Conservation (phyloP, 352 stramenopile species). For the Phytophthora nicotianae region DNA sequence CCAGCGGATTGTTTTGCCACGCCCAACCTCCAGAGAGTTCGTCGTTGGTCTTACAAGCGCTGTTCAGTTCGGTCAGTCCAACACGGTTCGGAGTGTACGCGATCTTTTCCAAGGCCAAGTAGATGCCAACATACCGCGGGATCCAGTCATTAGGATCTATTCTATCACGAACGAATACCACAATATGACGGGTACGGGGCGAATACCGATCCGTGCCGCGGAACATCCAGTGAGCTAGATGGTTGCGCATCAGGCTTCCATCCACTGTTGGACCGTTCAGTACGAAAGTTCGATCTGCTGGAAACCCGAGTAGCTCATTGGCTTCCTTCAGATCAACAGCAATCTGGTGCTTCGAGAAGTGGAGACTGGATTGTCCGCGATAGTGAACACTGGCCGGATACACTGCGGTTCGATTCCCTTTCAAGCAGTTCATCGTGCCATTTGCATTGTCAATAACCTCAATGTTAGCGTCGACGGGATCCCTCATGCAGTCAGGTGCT, state of each 20-base stretch:
- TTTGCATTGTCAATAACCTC: constrained; percentile 59
- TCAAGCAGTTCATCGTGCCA: constrained; percentile 52
- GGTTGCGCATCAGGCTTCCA: constrained; percentile 66
- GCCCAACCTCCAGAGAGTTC: constrained; percentile 66
- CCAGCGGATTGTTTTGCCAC: constrained; percentile 67
- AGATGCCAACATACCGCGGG: constrained; percentile 62
- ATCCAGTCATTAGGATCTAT: constrained; percentile 33
- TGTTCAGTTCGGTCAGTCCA: constrained; percentile 39
- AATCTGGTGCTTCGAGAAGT: constrained; percentile 66
- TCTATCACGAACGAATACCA: constrained; percentile 55
- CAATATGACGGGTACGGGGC: constrained; percentile 55
- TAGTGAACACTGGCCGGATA: constrained; percentile 54
- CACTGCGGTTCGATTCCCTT: constrained; percentile 31
- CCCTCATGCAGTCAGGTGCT: constrained; percentile 54
- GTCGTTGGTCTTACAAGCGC: constrained; percentile 35
- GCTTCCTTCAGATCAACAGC: constrained; percentile 41
- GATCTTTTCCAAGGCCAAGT: constrained; percentile 67
- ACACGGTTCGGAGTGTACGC: constrained; percentile 64
- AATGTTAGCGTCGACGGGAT: constrained; percentile 44
- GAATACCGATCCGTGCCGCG: constrained; percentile 66
- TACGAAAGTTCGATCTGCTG: constrained; percentile 51
- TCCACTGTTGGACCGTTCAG: constrained; percentile 67
- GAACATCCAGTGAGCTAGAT: constrained; percentile 74
- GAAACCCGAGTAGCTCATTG: constrained; percentile 46
- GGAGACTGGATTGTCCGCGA: constrained; percentile 63